Conservation (phyloP, 139 green algal genomes). For the Nannochloris sp. region DNA sequence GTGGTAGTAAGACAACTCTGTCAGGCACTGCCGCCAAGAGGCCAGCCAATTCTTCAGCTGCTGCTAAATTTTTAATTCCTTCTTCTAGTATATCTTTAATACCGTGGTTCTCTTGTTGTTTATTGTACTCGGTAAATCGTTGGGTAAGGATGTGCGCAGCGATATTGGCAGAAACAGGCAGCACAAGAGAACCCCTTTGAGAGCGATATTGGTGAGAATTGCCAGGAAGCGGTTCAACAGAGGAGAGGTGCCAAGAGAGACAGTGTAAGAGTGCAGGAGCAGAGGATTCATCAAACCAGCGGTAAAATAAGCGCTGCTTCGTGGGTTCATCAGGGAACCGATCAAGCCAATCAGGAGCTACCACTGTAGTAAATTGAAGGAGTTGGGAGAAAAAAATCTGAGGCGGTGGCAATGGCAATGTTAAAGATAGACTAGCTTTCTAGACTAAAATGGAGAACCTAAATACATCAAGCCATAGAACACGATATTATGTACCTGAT, state of each 20-base stretch:
- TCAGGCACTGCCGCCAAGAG: constrained; percentile 27
- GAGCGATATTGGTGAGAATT: neutral
- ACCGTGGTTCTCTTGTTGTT: too few species aligned
- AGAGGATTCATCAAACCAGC: constrained; percentile 9
- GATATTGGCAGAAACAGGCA: constrained; percentile 17
- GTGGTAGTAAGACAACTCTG: constrained; percentile 6
- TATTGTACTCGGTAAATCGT: constrained; percentile 31
- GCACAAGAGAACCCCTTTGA: constrained; percentile 3
- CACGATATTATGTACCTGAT: neutral
- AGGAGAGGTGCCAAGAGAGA: constrained; percentile 29
- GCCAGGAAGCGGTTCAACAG: constrained; percentile 28
- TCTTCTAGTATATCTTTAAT: constrained; percentile 14
- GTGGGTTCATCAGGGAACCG: neutral
- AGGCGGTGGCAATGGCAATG: too few species aligned
- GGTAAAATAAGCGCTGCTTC: constrained; percentile 1
- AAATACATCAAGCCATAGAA: too few species aligned
- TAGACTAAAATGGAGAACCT: neutral
- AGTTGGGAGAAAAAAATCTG: too few species aligned
- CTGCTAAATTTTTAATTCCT: neutral
- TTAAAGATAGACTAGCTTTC: too few species aligned
- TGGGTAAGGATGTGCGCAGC: constrained; percentile 17
- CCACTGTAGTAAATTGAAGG: constrained; percentile 8
- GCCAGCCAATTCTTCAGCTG: constrained; percentile 9
- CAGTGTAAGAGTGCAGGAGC: constrained; percentile 2
- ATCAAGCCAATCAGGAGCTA: constrained; percentile 21